phyloP scores from a whole-genome alignment of 2,329 filamentous ascomycete genomes.

The Alternaria novae-zelandiae region DNA sequence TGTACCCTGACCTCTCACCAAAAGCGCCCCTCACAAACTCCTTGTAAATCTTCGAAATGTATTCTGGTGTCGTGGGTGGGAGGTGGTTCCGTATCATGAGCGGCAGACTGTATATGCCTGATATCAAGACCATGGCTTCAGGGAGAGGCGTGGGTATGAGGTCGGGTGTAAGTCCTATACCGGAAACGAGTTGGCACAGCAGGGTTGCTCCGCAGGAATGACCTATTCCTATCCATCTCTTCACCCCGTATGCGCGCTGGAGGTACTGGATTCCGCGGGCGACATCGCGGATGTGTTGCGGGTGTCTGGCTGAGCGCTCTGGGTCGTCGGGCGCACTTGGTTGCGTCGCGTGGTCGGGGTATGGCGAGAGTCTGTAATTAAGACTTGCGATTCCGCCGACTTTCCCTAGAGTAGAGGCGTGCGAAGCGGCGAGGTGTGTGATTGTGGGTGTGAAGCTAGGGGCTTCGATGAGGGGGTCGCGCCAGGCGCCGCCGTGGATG shows the following conservation, averaged over 20 bases:
- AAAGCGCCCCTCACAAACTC: conserved; percentile 68
- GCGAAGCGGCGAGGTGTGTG: conserved; percentile 39
- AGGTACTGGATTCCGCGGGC: conserved; percentile 59
- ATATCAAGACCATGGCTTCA: conserved; percentile 64
- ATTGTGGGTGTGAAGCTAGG: conserved; percentile 46
- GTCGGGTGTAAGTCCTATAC: conserved; percentile 17
- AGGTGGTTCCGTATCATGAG: conserved; percentile 57
- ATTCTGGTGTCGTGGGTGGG: conserved; percentile 33
- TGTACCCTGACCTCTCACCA: conserved; percentile 50
- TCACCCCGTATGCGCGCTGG: conserved; percentile 54
- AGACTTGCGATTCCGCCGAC: conserved; percentile 69
- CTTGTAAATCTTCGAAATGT: conserved; percentile 59
- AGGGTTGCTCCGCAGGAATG: conserved; percentile 71
- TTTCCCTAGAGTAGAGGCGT: conserved; percentile 6
- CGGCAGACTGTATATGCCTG: conserved; percentile 71
- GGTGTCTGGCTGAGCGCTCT: conserved; percentile 60
- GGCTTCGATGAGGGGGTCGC: conserved; percentile 52
- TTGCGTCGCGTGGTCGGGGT: conserved; percentile 51
- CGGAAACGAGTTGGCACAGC: conserved; percentile 60
- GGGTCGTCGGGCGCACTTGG: conserved; percentile 57
- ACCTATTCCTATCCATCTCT: conserved; percentile 63
- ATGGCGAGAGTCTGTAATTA: conserved; percentile 68
- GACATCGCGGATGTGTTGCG: conserved; percentile 67
- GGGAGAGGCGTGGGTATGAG: background rate
- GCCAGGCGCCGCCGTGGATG: conserved; percentile 60